Base-by-base conservation (phyloP, 2,329 filamentous ascomycete species). In the Venturia effusa region DNA sequence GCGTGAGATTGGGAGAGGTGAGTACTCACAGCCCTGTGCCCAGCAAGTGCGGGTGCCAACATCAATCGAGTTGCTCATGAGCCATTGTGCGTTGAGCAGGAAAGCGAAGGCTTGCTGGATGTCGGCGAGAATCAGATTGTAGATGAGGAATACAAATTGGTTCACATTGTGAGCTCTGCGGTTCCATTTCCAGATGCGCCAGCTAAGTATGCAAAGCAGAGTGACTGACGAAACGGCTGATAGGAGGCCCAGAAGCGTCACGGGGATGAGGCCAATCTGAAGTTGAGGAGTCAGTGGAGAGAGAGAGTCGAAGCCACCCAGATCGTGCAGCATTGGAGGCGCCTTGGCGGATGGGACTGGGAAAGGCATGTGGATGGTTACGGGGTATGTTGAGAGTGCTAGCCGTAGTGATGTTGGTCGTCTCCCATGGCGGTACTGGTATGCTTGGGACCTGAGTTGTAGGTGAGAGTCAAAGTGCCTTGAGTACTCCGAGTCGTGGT, bases 91-190 rank as follows among this genome's bases (percentile, higher is more conserved):
- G 66, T 86, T 88, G 60, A 89, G 76, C 54, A 87, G 69, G 70
- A 89, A 90, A 4, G 85, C 83, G 0, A 83, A 71, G 8, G 84
- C 80, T 69, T 89, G 87, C 69, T 87, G 83, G 64, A 88, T 80
- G 68, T 90, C 87, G 65, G 87, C 86, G 27, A 88, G 74, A 5
- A 90, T 76, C 0, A 90, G 80, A 70, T 89, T 89, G 71, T 88
- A 83, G 65, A 89, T 86, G 4, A 90, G 78, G 0, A 89, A 77
- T 34, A 89, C 79, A 69, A 89, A 88, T 72, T 89, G 87, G 30
- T 66, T 66, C 45, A 41, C 37, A 5, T 67, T 70, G 61, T 67
- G 68, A 65, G 65, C 73, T 63, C 73, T 72, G 30, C 67, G 68
- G 43, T 70, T 68, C 74, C 74, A 77, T 48, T 67, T 70, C n/a